A percentile compares a stretch with the other conserved stretches of the same genome.
Conservation (phyloP, 108 stramenopile species). For the Nitzschia sp. region DNA sequence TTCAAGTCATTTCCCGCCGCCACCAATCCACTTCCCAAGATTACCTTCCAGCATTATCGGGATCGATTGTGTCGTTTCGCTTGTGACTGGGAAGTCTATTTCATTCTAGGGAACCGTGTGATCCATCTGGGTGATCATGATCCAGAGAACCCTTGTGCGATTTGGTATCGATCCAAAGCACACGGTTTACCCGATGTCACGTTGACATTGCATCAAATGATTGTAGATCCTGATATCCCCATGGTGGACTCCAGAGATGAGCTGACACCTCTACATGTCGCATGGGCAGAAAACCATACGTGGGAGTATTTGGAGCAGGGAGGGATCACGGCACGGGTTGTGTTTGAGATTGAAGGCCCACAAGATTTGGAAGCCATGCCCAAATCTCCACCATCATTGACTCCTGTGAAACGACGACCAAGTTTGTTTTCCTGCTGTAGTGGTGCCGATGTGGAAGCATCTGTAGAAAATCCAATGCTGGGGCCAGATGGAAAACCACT, state of each 20-base stretch:
- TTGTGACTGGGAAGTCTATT: slow-evolving; percentile 15
- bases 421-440: too few relatives aligned
- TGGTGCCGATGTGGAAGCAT: too few relatives aligned
- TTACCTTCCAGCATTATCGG: slow-evolving; percentile 17
- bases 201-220: slow-evolving; percentile 14
- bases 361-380: neutral
- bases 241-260: slow-evolving; percentile 14
- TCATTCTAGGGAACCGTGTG: slow-evolving; percentile 18
- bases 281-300: slow-evolving; percentile 29
- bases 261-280: slow-evolving; percentile 22
- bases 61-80: slow-evolving; percentile 9
- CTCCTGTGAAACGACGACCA: too few relatives aligned
- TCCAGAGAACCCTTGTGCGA: slow-evolving; percentile 19
- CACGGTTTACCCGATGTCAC: slow-evolving; percentile 30
- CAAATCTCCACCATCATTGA: too few relatives aligned
- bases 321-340: slow-evolving; percentile 16
- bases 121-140: slow-evolving; percentile 13
- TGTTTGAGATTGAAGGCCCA: slow-evolving; percentile 8
- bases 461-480: too few relatives aligned
- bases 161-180: slow-evolving; percentile 12
- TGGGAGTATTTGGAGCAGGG: slow-evolving; percentile 16
- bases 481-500: too few relatives aligned
- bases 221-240: slow-evolving; percentile 27
- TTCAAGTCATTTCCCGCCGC: slow-evolving; percentile 23
- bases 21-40: slow-evolving; percentile 3